phyloP scores from a whole-genome alignment of 306 rosid genomes.

The Lotus japonicus region DNA sequence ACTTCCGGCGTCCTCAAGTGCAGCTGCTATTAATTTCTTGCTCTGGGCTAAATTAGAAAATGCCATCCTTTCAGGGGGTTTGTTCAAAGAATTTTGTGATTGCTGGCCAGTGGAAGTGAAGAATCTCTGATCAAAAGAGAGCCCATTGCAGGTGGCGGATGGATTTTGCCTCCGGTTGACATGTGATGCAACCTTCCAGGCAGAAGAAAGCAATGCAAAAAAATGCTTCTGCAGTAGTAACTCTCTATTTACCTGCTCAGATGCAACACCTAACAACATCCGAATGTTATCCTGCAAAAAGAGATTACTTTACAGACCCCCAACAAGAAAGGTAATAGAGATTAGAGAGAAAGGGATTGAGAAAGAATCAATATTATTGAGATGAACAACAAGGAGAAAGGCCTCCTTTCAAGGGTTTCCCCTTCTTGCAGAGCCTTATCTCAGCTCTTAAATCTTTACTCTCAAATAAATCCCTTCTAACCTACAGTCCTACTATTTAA shows the following conservation, averaged over 20 bases:
- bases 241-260: slow-evolving; percentile 76
- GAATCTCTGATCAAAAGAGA: slow-evolving; percentile 45
- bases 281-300: slow-evolving; percentile 77
- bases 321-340: not conserved
- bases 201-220: slow-evolving; percentile 66
- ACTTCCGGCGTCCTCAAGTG: slow-evolving; percentile 47
- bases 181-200: slow-evolving; percentile 59
- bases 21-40: slow-evolving; percentile 59
- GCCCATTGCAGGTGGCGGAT: slow-evolving; percentile 43
- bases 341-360: not conserved
- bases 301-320: slow-evolving; percentile 3
- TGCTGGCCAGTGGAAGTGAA: slow-evolving; percentile 41
- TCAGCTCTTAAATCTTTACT: not conserved
- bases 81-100: slow-evolving; percentile 44
- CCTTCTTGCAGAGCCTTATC: not conserved
- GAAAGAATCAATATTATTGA: not conserved
- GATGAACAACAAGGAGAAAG: not conserved
- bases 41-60: slow-evolving; percentile 43
- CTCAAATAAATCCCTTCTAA: not conserved
- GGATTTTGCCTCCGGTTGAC: slow-evolving; percentile 32
- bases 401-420: not conserved
- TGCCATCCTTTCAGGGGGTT: slow-evolving; percentile 45
- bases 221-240: slow-evolving; percentile 86
- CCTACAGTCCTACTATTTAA: not conserved
- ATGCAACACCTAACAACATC: slow-evolving; percentile 66